A percentile compares a stretch with the other conserved stretches of the same genome.
Conservation (phyloP, 208 protist species). For the Eutreptiella sp. region DNA sequence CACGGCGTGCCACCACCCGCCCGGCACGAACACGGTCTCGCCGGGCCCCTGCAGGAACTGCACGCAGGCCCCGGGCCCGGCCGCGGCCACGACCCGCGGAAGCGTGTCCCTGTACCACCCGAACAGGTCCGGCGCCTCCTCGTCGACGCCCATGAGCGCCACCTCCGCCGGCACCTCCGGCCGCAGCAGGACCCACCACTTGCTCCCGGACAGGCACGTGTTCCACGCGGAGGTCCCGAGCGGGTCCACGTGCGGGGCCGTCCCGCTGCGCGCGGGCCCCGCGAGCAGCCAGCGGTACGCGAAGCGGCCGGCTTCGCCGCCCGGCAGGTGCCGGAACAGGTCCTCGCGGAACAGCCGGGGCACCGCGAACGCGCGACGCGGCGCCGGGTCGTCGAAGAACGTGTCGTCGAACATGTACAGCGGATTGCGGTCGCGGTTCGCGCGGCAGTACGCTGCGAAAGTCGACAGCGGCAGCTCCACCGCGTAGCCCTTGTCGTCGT, state of each 20-base stretch:
- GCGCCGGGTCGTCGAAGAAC: not conserved
- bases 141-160: conserved; percentile 6
- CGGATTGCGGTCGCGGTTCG: conserved; percentile 9
- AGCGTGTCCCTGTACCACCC: conserved; percentile 1
- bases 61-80: conserved; percentile 5
- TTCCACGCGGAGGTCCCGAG: conserved; percentile 23
- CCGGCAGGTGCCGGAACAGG: not conserved
- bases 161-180: not conserved
- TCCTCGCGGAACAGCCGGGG: conserved; percentile 18
- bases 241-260: conserved; percentile 13
- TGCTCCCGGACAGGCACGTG: conserved; percentile 13
- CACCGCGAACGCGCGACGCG: not conserved
- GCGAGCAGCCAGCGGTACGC: conserved; percentile 23
- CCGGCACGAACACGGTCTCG: conserved; percentile 77
- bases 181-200: conserved; percentile 17
- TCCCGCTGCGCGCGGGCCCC: conserved; percentile 18
- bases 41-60: conserved; percentile 42
- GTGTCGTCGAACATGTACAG: conserved; percentile 18
- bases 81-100: too few relatives aligned
- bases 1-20: conserved; percentile 79
- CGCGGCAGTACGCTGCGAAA: not conserved
- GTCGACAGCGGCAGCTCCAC: not conserved
- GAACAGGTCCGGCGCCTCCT: conserved; percentile 24
- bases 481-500: conserved; percentile 6
- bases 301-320: conserved; percentile 1